Evolutionary conservation across 2,329 filamentous ascomycete species (phyloP), one percentile per base, ranked within the genome.

Genomic region (Claviceps sorghi): DNA sequence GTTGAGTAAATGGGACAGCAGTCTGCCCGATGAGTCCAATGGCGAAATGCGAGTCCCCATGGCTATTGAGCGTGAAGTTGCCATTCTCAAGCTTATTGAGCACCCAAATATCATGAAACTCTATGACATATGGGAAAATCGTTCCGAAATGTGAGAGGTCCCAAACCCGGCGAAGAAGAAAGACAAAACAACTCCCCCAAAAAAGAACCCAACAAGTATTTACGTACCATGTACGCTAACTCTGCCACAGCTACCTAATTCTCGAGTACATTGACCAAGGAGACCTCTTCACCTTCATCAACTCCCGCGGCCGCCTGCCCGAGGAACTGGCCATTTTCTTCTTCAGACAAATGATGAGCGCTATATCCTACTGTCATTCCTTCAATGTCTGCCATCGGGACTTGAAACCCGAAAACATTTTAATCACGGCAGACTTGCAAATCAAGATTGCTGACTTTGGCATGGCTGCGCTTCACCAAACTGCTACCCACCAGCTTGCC

Each of bases 361-460:
- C 88, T 1, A 77, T 98, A 49, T 82, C 89, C 3, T 96, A 96
- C 69, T 95, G 90, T 59, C 93, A 98, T 68, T 82, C 86, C 2
- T 88, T 95, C 70, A 89, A 91, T 59, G 95, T 98, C 57, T 95
- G 90, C 64, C 93, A 98, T 64, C 86, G 93, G 26, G 93, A 98
- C 60, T 74, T 98, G 51, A 98, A 98, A 68, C 93, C 90, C 0
- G 93, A 98, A 69, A 98, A 98, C 61, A 96, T 98, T 46, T 75
- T 98, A 19, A 76, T 98, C 49, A 89, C 89, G 53, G 73, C 74
- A 3, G 73, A 83, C 47, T 78, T 84, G 51, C 82, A 86, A 53
- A 82, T 97, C 66, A 98, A 97, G 69, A 83, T 98, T 60, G 91
- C 91, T 50, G 93, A 98, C 66, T 98, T 98, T 66, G 91, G 93